A percentile compares a stretch with the other conserved stretches of the same genome.
phyloP scores from a whole-genome alignment of 257 asterid species.

The Vinca minor region DNA sequence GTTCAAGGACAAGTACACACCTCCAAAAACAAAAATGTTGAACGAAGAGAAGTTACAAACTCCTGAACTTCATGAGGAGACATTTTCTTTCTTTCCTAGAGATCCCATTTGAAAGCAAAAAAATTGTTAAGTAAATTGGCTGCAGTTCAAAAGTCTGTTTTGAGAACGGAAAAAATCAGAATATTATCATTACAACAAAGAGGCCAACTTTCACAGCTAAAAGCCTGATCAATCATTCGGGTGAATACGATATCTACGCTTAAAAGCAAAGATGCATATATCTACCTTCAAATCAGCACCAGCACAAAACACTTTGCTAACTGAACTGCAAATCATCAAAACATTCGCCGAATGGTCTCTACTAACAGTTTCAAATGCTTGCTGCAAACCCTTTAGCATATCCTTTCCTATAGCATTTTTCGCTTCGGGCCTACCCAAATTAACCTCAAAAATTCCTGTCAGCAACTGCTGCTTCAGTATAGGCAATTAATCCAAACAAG shows the following conservation, averaged over 20 bases:
- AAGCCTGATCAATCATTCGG: not conserved
- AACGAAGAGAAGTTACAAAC: conserved; percentile 61
- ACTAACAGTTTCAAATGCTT: conserved; percentile 50
- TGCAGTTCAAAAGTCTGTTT: not conserved
- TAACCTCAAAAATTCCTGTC: conserved; percentile 79
- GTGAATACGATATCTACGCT: not conserved
- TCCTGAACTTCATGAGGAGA: conserved; percentile 49
- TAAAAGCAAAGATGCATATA: not conserved
- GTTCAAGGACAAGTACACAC: conserved; percentile 25
- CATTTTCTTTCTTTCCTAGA: conserved; percentile 81
- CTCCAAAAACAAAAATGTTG: conserved; percentile 74
- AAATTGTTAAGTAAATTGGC: conserved; percentile 7
- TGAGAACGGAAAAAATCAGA: not conserved
- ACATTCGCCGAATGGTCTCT: conserved; percentile 50
- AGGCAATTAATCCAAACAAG: not conserved
- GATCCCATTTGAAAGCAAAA: conserved; percentile 9
- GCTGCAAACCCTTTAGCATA: conserved; percentile 60
- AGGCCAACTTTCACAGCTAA: not conserved
- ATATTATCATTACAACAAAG: not conserved
- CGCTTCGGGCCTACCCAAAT: conserved; percentile 63
- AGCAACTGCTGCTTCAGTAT: conserved; percentile 12
- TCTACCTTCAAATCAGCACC: conserved; percentile 96
- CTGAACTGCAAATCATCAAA: conserved; percentile 73
- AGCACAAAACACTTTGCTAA: conserved; percentile 77
- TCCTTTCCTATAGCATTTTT: conserved; percentile 85